Base-by-base conservation (phyloP, 106 monocot genomes). In the Apostasia ramifera region DNA sequence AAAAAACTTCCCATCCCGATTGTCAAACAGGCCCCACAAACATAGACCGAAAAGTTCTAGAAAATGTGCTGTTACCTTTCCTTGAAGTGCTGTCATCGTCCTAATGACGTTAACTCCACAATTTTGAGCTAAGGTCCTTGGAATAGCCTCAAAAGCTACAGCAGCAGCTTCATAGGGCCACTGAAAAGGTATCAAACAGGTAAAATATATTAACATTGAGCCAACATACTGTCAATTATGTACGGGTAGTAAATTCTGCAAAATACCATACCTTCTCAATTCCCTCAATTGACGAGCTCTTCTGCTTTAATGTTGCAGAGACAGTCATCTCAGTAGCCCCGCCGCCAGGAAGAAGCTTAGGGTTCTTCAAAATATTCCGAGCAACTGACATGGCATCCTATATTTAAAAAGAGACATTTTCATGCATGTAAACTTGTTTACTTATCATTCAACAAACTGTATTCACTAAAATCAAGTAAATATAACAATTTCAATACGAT, bases 91-190 rank as follows among this genome's bases (percentile, higher is more conserved):
- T 74, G 95, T 92, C 95, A 95, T 92, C 44, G 82, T 92, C 14
- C 91, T 73, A 43, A 95, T 92, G 13, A 95, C 95, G 77, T 95
- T 92, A 15, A 95, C 84, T 2, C 95, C 95, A 67, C 95, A 95
- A 58, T 95, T 95, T 63, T 95, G 95, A 59, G 95, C 91, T 70
- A 95, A 79, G 51, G 95, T 95, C 59, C 91, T 72, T 6, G 95
- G 95, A 43, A 95, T 95, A 8, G 95, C 95, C 75, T 95, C 95
- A 73, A 95, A 95, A 52, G 95, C 91, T n/a, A 95, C 53, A 72
- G 95, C 95, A 68, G 95, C 95, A 77, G 95, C 95, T 82, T 95
- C 95, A 86, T 95, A 95, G 14, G 91, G 91, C 95, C 91, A 95
- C 95, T 95, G 73, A 66, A n/a, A 63, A 5, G 72, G 1, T 3